phyloP scores from a whole-genome alignment of 2,329 filamentous ascomycete species.

The Aureobasidium sp. region DNA sequence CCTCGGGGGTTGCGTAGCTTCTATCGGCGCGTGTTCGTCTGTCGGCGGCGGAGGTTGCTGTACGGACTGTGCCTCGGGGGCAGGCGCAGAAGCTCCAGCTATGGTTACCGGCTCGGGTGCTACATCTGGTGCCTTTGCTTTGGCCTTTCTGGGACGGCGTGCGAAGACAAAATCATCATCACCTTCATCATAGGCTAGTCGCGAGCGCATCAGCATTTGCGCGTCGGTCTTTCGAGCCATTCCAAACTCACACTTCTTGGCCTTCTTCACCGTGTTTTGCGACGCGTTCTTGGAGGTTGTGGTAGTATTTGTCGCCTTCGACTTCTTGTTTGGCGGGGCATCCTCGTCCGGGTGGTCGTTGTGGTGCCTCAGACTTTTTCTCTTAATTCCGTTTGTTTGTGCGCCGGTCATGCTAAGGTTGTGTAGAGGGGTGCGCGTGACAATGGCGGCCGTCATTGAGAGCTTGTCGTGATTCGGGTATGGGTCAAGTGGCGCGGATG shows the following conservation, averaged over 20 bases:
- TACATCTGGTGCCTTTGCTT: slow-evolving; percentile 24
- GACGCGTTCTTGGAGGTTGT: slow-evolving; percentile 27
- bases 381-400: slow-evolving; percentile 29
- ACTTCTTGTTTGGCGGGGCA: slow-evolving; percentile 35
- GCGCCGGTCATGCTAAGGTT: slow-evolving; percentile 39
- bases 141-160: slow-evolving; percentile 27
- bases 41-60: slow-evolving; percentile 19
- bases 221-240: neutral
- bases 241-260: slow-evolving; percentile 13
- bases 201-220: neutral
- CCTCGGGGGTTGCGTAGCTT: slow-evolving; percentile 13
- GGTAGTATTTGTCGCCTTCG: slow-evolving; percentile 27
- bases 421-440: slow-evolving; percentile 35
- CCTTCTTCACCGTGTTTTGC: slow-evolving; percentile 20
- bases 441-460: slow-evolving; percentile 18
- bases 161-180: slow-evolving; percentile 42
- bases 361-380: slow-evolving; percentile 37
- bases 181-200: slow-evolving; percentile 33
- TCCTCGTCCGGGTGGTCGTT: slow-evolving; percentile 34
- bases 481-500: slow-evolving; percentile 1
- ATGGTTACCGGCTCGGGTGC: neutral
- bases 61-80: slow-evolving; percentile 5
- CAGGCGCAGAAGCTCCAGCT: slow-evolving; percentile 10
- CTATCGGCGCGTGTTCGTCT: slow-evolving; percentile 8
- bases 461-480: neutral